Evolutionary conservation across 2,329 filamentous ascomycete species (phyloP).

Genomic region (Colletotrichum godetiae): DNA sequence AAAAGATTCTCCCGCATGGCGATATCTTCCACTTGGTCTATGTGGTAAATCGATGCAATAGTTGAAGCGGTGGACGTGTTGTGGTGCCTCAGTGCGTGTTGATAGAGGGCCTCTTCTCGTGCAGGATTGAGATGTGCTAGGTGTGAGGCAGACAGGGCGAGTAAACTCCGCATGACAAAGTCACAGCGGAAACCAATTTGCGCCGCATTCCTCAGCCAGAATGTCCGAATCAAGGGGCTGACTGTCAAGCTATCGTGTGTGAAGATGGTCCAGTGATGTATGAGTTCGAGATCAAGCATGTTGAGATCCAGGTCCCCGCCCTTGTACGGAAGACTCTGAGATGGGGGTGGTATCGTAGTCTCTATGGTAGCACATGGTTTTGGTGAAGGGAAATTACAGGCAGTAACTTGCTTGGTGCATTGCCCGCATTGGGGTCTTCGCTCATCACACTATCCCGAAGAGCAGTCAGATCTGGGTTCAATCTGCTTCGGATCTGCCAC

Average conservation of each 20-base stretch:
- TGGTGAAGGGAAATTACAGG: conserved; percentile 44
- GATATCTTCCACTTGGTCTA: not conserved
- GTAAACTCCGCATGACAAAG: conserved; percentile 59
- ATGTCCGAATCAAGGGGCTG: conserved; percentile 51
- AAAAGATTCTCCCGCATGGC: not conserved
- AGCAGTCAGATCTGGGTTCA: not conserved
- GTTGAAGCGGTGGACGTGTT: not conserved
- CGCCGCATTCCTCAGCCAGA: conserved; percentile 59
- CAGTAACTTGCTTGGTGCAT: conserved; percentile 50
- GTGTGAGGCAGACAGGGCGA: conserved; percentile 62
- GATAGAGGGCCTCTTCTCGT: not conserved
- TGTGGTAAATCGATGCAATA: not conserved
- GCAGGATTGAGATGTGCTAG: conserved; percentile 47
- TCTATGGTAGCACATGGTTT: not conserved
- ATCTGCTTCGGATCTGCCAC: not conserved
- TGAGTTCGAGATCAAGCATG: conserved; percentile 59
- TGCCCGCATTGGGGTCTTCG: conserved; percentile 50
- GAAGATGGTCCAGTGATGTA: conserved; percentile 62
- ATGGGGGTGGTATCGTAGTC: not conserved
- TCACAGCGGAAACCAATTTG: conserved; percentile 56
- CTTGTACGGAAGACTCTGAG: not conserved
- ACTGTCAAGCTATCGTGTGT: conserved; percentile 59
- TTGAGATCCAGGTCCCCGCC: conserved; percentile 41
- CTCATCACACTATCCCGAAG: conserved; percentile 50
- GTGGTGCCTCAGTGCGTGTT: conserved; percentile 4